Percentiles rank a stretch among this genome's conserved stretches.
Evolutionary conservation across 768 basidiomycete species (phyloP).

Genomic region (Suillus subaureus): DNA sequence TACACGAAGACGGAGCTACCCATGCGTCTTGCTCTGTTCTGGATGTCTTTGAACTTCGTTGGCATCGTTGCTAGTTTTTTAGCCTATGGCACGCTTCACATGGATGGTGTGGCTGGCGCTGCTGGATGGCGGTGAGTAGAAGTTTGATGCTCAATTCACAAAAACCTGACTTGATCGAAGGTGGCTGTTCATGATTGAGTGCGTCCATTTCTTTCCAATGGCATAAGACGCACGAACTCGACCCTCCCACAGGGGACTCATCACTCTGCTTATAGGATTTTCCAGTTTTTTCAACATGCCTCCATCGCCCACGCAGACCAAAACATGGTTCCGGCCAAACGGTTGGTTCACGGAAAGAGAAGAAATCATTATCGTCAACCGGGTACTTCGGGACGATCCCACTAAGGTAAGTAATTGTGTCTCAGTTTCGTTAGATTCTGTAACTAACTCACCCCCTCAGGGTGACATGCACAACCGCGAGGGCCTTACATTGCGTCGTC

Average conservation of each 20-base stretch:
- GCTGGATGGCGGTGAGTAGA: conserved; percentile 51
- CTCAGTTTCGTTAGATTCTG: neutral
- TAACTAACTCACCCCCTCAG: conserved; percentile 23
- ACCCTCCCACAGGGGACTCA: conserved; percentile 36
- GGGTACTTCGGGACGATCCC: conserved; percentile 66
- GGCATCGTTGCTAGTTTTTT: conserved; percentile 54
- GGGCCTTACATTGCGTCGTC: conserved; percentile 48
- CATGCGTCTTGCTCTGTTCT: conserved; percentile 56
- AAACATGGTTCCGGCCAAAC: conserved; percentile 56
- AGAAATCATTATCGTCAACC: conserved; percentile 60
- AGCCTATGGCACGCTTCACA: conserved; percentile 59
- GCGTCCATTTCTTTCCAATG: conserved; percentile 37
- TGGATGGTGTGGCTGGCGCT: conserved; percentile 55
- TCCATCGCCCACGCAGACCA: conserved; percentile 61
- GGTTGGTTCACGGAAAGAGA: conserved; percentile 68
- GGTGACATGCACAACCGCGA: conserved; percentile 75
- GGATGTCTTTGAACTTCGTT: conserved; percentile 51
- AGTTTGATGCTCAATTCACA: neutral
- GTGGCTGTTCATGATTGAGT: conserved; percentile 63
- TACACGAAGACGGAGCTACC: conserved; percentile 64
- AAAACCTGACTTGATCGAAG: conserved; percentile 19
- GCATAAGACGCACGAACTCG: conserved; percentile 42
- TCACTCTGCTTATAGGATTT: conserved; percentile 54
- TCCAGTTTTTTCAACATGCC: conserved; percentile 62
- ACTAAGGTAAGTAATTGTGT: conserved; percentile 46